These are phyloP conservation scores for Yamadazyma sp. DNA, from an alignment of 1,139 yeast genomes.

Conservation along the genomic window DNA sequence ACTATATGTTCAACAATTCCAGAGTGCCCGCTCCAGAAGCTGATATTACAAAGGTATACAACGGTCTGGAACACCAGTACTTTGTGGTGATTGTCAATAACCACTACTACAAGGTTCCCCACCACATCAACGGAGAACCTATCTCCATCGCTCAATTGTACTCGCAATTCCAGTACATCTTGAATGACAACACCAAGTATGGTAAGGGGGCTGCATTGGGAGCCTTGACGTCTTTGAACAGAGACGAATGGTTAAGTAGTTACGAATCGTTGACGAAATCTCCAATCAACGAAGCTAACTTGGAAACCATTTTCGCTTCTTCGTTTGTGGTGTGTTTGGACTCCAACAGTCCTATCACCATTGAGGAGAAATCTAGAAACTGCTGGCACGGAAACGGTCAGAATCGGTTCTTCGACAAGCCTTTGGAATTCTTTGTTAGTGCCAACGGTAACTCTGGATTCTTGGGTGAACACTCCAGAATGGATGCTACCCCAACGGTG, in stretches of 20 bases:
- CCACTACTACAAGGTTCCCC: constrained; percentile 78
- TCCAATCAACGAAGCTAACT: constrained; percentile 56
- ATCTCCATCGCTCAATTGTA: constrained; percentile 64
- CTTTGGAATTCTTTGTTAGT: constrained; percentile 78
- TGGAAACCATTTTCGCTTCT: constrained; percentile 72
- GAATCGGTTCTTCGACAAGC: constrained; percentile 92
- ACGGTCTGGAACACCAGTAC: constrained; percentile 61
- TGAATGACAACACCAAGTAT: constrained; percentile 45
- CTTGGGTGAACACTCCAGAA: constrained; percentile 93
- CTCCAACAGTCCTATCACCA: constrained; percentile 67
- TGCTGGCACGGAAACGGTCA: constrained; percentile 95
- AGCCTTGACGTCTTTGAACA: constrained; percentile 76
- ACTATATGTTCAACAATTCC: constrained; percentile 86
- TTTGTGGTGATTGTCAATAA: constrained; percentile 74
- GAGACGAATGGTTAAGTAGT: constrained; percentile 76
- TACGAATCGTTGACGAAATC: constrained; percentile 58
- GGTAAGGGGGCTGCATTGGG: constrained; percentile 62
- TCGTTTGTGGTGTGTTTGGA: constrained; percentile 84
- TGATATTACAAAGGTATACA: constrained; percentile 55
- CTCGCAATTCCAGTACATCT: constrained; percentile 60
- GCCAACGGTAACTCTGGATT: constrained; percentile 90
- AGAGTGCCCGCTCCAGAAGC: constrained; percentile 68
- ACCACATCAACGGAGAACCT: constrained; percentile 56
- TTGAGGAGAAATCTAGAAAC: constrained; percentile 82
- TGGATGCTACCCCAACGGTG: constrained; percentile 98